Conservation (phyloP, 345 rosid species). For the Boechera retrofracta region DNA sequence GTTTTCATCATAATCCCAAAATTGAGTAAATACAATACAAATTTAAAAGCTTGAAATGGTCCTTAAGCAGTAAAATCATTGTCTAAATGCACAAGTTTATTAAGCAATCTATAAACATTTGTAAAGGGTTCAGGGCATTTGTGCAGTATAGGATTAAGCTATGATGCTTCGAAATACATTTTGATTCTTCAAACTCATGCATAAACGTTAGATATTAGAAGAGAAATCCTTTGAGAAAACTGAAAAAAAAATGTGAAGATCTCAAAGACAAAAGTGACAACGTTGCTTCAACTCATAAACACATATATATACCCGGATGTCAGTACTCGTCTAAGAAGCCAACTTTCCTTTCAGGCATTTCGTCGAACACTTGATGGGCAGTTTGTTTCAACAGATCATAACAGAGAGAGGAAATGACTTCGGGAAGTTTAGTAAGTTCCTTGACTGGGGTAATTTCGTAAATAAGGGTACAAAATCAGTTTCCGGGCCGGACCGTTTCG, state of each 20-base stretch:
- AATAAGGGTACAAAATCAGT: background rate
- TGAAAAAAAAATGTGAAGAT: conserved; percentile 3
- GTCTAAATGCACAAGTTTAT: background rate
- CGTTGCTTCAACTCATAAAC: conserved; percentile 2
- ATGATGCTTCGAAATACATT: background rate
- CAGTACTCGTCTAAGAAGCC: conserved; percentile 20
- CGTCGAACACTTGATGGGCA: conserved; percentile 43
- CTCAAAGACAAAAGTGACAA: conserved; percentile 6
- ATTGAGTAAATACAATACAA: background rate
- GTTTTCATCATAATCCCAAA: conserved; percentile 56
- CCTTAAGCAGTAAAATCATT: background rate
- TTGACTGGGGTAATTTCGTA: background rate
- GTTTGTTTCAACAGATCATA: background rate
- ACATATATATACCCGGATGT: conserved; percentile 24
- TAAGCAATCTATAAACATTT: background rate
- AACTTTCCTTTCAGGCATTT: conserved; percentile 37
- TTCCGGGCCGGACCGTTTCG: background rate
- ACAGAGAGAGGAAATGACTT: background rate
- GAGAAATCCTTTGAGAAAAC: conserved; percentile 3
- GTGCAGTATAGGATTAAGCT: background rate
- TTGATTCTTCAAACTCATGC: conserved; percentile 22
- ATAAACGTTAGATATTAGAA: background rate
- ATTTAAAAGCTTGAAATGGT: background rate
- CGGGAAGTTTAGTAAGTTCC: background rate
- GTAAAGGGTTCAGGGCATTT: background rate